phyloP scores from a whole-genome alignment of 306 rosid genomes.

The Nissolia schottii region DNA sequence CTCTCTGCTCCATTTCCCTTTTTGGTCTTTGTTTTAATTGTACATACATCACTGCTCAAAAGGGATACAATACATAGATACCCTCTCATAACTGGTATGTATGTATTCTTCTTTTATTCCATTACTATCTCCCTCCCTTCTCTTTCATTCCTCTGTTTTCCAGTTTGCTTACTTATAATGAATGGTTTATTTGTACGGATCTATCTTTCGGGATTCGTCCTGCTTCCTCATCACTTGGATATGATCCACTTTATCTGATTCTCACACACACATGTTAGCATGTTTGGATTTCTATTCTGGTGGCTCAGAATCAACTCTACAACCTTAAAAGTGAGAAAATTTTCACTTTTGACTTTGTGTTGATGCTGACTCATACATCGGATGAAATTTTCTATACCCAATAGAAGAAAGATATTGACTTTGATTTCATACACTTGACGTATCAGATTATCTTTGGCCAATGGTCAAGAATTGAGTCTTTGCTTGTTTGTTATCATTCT shows the following conservation, averaged over 20 bases:
- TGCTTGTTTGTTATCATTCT: background rate
- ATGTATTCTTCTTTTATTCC: conserved; percentile 6
- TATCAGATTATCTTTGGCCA: background rate
- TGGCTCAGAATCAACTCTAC: no score
- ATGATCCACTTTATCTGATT: conserved; percentile 1
- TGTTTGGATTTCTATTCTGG: background rate
- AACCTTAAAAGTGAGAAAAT: no score
- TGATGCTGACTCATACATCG: background rate
- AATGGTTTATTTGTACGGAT: no score
- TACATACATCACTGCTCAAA: background rate
- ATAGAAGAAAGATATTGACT: background rate
- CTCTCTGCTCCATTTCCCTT: background rate
- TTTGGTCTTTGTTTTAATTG: background rate
- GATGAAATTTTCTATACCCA: background rate
- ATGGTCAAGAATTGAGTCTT: background rate
- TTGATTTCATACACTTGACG: background rate
- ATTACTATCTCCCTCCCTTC: background rate
- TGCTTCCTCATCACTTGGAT: background rate
- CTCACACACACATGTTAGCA: background rate
- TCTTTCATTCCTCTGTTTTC: background rate
- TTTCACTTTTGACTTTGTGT: no score
- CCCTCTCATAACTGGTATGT: conserved; percentile 32
- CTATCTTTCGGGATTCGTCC: background rate
- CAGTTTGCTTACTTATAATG: no score
- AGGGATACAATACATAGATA: background rate